phyloP scores from a whole-genome alignment of 2,329 filamentous ascomycete species.

The Septoria linicola region DNA sequence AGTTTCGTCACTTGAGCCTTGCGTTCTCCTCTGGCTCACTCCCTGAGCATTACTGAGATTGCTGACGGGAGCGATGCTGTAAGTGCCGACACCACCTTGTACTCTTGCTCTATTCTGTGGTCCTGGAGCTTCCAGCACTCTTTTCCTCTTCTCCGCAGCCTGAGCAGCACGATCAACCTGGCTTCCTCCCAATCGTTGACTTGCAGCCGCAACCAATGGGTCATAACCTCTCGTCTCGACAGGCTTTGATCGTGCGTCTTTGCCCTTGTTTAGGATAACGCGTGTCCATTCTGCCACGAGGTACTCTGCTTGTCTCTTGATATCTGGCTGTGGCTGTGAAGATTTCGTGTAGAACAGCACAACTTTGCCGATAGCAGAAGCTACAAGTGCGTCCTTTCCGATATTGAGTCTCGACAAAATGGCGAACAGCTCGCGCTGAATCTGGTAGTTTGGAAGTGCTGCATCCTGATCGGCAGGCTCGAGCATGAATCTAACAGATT shows the following conservation, averaged over 20 bases:
- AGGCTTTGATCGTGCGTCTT: slow-evolving; percentile 88
- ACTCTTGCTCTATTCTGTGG: slow-evolving; percentile 59
- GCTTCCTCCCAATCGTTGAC: slow-evolving; percentile 32
- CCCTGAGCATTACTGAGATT: slow-evolving; percentile 41
- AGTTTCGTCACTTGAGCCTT: slow-evolving; percentile 34
- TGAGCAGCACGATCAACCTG: slow-evolving; percentile 42
- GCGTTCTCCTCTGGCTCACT: slow-evolving; percentile 28
- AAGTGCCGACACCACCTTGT: slow-evolving; percentile 59
- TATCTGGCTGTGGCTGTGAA: slow-evolving; percentile 79
- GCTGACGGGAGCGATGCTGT: slow-evolving; percentile 63
- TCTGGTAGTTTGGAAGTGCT: slow-evolving; percentile 91
- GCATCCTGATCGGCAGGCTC: slow-evolving; percentile 86
- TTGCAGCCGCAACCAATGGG: slow-evolving; percentile 43
- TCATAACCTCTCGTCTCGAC: slow-evolving; percentile 60
- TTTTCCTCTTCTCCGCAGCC: slow-evolving; percentile 52
- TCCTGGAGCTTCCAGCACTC: slow-evolving; percentile 53
- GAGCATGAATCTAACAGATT: slow-evolving; percentile 94
- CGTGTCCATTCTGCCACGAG: slow-evolving; percentile 95
- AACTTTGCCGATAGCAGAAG: slow-evolving; percentile 93
- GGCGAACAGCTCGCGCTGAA: slow-evolving; percentile 89
- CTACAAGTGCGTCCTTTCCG: slow-evolving; percentile 84
- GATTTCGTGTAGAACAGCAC: slow-evolving; percentile 96
- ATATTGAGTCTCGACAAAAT: slow-evolving; percentile 79
- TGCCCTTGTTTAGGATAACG: slow-evolving; percentile 80
- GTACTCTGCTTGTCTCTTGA: slow-evolving; percentile 91